Evolutionary conservation across 306 rosid species (phyloP), one percentile per base, ranked within the genome.

Genomic region (Macrotyloma uniflorum): DNA sequence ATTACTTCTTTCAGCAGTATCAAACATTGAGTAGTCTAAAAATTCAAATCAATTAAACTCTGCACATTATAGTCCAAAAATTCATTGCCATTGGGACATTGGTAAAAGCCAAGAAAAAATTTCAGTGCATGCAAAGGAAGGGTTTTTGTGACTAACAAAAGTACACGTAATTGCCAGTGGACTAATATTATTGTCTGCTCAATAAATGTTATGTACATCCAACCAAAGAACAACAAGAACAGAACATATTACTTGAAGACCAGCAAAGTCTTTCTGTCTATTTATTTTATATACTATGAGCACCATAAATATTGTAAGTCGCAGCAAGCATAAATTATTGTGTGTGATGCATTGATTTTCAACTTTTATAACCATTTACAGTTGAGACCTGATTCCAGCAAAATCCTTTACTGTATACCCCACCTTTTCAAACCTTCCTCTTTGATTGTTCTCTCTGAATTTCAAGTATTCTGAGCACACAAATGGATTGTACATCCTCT

Each of bases 351-450:
- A 77, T 63, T 51, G 11, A 18, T 18, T 43, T 76, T 47, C 33
- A 66, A 66, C 19, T 67, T 4, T 45, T 76, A n/a, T 40, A 63
- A 51, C 70, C 78, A 72, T 32, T 79, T 72, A 78, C 22, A 80
- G 5, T 54, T 75, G 47, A 78, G 64, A 63, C 68, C 83, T 86
- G 70, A 82, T 77, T 46, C 93, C 98, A 62, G 97, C 93, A 83
- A 93, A 95, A 58, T 93, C 93, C 68, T 83, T 89, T 8, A 95
- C 99, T 5, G 93, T 95, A 65, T 89, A 89, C 23, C 98, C 98
- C 30, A 95, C 98, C 23, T 93, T 95, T 42, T 92, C 99, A 88
- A 92, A 95, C 62, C 81, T 95, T 38, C 97, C 99, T 40, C 50
- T 93, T 68, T 93, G 97, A 59, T 90, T 85, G 49, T 83, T 95